A percentile compares a stretch with the other conserved stretches of the same genome.
These are phyloP conservation scores for Scedosporium dehoogii DNA, from an alignment of 2,329 filamentous ascomycete genomes.

Conservation along the genomic window DNA sequence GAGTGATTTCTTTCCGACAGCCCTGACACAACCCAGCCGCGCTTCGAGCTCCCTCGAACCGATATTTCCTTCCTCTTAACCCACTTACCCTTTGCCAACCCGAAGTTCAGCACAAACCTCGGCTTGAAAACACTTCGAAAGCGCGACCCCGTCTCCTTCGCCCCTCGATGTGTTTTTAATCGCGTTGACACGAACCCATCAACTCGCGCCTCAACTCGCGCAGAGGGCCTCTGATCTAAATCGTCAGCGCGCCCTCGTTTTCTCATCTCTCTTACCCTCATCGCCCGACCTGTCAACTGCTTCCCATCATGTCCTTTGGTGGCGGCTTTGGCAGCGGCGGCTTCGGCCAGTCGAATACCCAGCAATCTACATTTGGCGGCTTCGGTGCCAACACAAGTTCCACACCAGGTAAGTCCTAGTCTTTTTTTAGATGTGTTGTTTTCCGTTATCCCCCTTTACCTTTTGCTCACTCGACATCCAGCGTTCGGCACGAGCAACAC, in stretches of 20 bases:
- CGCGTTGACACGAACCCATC: background rate
- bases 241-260: background rate
- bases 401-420: conserved; percentile 40
- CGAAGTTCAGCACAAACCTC: background rate
- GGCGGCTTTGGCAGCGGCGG: conserved; percentile 29
- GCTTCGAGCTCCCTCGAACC: too few species aligned
- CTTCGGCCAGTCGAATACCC: conserved; percentile 37
- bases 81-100: background rate
- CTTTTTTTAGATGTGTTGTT: conserved; percentile 14
- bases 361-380: conserved; percentile 43
- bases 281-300: background rate
- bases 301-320: conserved; percentile 39
- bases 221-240: background rate
- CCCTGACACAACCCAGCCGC: too few species aligned
- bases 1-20: too few species aligned
- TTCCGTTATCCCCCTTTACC: conserved; percentile 23
- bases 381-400: conserved; percentile 37
- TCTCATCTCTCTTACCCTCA: background rate
- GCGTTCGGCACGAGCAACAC: conserved; percentile 28
- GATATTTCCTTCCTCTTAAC: background rate
- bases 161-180: background rate
- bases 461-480: conserved; percentile 18
- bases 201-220: background rate
- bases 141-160: background rate
- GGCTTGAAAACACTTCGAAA: background rate